Base-by-base conservation (phyloP, 192 early-diverging fungal species). In the Pilaira anomala region DNA sequence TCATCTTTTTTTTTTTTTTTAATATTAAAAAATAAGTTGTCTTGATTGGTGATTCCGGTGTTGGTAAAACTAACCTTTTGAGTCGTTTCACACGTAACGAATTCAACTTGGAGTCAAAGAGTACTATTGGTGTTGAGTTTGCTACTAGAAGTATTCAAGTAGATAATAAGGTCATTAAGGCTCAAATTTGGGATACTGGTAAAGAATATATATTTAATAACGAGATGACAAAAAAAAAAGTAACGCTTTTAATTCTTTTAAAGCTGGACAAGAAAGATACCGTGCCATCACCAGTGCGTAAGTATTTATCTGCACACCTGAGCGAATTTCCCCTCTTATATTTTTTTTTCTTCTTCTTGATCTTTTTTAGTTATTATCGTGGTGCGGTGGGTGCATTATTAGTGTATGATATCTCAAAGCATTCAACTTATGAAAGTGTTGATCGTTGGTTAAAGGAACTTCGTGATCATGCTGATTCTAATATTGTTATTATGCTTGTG, bases 121-220 rank as follows among this genome's bases (percentile, higher is more conserved):
- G 95, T 26, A 99, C 97, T 59, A 99, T 99, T 76, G 97, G 97
- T 70, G 94, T 99, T 60, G 97, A 99, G 74, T 99, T 98, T 78
- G 94, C 93, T 40, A 98, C 94, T 24, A 82, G 95, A 61, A 91
- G 85, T 78, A 95, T 99, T 70, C 90, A 96, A 76, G 94, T 99
- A 44, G 95, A 99, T 63, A 80, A 85, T 64, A 99, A 99, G 82
- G 95, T 91, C 14, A 95, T 99, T 77, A 99, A 98, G 80, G 94
- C 94, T 44, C 95, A 99, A 77, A 97, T 99, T 77, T 99, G 97
- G 97, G 97, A 99, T 82, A 99, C 97, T 60, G 97, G 93, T 83
- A 73, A 68, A 62, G 51, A 12, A 40, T 22, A 6, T n/a, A n/a
- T n/a, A n/a, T n/a, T n/a, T n/a, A n/a, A n/a, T n/a, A 7, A 46